These are phyloP conservation scores for Globisporangium cystogenes DNA, from an alignment of 352 stramenopile genomes.

Conservation along the genomic window DNA sequence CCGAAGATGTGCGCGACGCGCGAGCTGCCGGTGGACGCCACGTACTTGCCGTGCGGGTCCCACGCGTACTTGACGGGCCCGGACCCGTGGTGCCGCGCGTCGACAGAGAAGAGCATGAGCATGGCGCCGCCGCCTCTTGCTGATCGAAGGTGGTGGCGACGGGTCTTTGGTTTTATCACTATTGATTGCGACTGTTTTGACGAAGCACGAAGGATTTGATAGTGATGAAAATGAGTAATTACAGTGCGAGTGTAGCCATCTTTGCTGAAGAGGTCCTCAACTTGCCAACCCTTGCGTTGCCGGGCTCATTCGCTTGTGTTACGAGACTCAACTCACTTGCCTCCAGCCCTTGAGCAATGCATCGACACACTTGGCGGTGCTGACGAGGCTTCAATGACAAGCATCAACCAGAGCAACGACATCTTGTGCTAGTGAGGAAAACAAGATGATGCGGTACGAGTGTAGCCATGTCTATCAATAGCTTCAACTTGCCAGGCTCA, in stretches of 20 bases:
- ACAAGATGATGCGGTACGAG: background rate
- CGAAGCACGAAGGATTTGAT: background rate
- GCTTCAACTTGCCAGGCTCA: background rate
- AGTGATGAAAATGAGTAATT: background rate
- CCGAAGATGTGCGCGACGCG: slow-evolving; percentile 75
- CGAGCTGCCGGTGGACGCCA: slow-evolving; percentile 69
- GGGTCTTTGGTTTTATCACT: background rate
- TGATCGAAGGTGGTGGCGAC: background rate
- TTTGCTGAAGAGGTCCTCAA: too few relatives aligned
- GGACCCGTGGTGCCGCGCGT: slow-evolving; percentile 65
- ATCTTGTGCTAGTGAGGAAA: background rate
- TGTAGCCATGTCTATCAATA: slow-evolving; percentile 12
- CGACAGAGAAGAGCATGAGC: slow-evolving; percentile 80
- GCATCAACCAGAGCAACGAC: too few relatives aligned
- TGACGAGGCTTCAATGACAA: too few relatives aligned
- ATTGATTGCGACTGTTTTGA: too few relatives aligned
- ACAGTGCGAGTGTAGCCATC: slow-evolving; percentile 1
- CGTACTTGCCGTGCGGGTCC: slow-evolving; percentile 70
- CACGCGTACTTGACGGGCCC: slow-evolving; percentile 77
- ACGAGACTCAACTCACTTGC: too few relatives aligned
- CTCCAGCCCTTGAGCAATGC: too few relatives aligned
- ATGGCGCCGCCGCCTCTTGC: slow-evolving; percentile 24
- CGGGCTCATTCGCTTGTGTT: too few relatives aligned
- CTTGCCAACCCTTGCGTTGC: too few relatives aligned
- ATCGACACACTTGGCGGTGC: too few relatives aligned